These are phyloP conservation scores for Vinca minor DNA, from an alignment of 257 asterid species.

Conservation along the genomic window DNA sequence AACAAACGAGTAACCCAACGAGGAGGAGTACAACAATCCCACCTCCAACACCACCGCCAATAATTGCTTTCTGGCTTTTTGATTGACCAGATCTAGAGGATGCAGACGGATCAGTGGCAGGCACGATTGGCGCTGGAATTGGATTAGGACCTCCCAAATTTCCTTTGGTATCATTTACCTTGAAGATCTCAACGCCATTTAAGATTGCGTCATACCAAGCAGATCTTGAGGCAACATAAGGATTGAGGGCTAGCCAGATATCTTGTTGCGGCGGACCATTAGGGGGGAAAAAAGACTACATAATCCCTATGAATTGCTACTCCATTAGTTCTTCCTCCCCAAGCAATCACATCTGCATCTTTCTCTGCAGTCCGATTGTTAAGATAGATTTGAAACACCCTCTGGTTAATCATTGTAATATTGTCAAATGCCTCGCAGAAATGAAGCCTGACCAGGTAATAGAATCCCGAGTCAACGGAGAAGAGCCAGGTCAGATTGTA, in stretches of 20 bases:
- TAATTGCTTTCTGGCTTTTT: conserved; percentile 33
- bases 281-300: conserved; percentile 44
- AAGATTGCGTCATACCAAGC: conserved; percentile 60
- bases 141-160: conserved; percentile 91
- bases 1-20: conserved; percentile 47
- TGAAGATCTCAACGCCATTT: conserved; percentile 80
- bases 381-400: conserved; percentile 36
- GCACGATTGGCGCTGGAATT: conserved; percentile 39
- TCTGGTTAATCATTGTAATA: conserved; percentile 26
- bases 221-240: conserved; percentile 25
- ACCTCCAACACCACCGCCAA: conserved; percentile 81
- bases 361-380: conserved; percentile 39
- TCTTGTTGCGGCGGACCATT: conserved; percentile 51
- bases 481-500: conserved; percentile 50
- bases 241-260: conserved; percentile 69
- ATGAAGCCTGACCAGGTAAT: conserved; percentile 51
- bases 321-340: conserved; percentile 44
- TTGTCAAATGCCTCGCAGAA: conserved; percentile 41
- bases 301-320: conserved; percentile 54
- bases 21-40: conserved; percentile 56
- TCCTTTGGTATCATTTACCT: conserved; percentile 41
- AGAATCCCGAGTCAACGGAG: conserved; percentile 43
- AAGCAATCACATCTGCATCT: conserved; percentile 38
- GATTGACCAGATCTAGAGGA: conserved; percentile 24
- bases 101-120: conserved; percentile 16